Base-by-base conservation (phyloP, 768 basidiomycete species). In the Cubamyces sp. region DNA sequence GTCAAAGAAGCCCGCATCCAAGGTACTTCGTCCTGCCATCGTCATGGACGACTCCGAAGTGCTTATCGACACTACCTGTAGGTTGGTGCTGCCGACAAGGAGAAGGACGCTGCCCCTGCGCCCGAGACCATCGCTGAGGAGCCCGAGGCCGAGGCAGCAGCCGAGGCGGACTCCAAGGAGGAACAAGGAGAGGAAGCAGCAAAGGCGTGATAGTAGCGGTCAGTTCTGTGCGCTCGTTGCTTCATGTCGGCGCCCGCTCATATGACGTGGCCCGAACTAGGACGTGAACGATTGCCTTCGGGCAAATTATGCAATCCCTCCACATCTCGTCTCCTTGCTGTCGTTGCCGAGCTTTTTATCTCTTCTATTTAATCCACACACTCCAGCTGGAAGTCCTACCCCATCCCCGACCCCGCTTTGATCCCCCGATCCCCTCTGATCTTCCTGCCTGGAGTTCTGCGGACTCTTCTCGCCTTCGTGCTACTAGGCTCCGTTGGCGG, bases 1-100 rank as follows among this genome's bases (percentile, higher is more conserved):
- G 30, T 87, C 85, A 15, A 84, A 81, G 79, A 87, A 87, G 73
- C 86, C 87, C 59, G 77, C 75, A n/a, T 87, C 85, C 50, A 87
- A 86, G 84, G 86, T 77, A 68, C 61, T 54, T 12, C 16, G 34
- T 23, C 23, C 15, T 37, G 40, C 45, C 23, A n/a, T 54, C 23
- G n/a, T 3, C 19, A 7, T 30, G 57, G 28, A 37, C 57, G 23
- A 28, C 26, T 3, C 11, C 5, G 41, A 42, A 51, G 54, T 61
- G 42, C 42, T 47, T 9, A 51, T 37, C 21, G 47, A 8, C 49
- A 14, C 19, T 42, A 21, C 37, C 26, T 21, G 58, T 70, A 69
- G 68, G 78, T 75, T 34, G 79, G 74, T 48, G 70, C 73, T 43
- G 70, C 74, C 41, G 75, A 77, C 54, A 77, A 78, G 61, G 64